Percentiles rank a stretch among this genome's conserved stretches.
phyloP scores from a whole-genome alignment of 441 rosid genomes.

The Gossypium laxum region DNA sequence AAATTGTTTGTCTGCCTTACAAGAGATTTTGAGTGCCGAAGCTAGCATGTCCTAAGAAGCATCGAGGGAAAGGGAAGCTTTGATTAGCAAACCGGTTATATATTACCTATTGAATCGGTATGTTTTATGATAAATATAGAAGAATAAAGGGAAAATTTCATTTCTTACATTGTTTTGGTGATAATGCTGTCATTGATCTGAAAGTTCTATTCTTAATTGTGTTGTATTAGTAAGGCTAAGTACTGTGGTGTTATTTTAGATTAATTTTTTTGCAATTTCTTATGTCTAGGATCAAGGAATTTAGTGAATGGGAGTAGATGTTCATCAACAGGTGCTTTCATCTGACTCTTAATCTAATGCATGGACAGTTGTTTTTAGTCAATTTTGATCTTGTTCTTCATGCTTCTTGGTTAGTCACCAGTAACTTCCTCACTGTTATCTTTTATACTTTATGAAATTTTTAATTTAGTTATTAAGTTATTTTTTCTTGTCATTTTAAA shows the following conservation, averaged over 20 bases:
- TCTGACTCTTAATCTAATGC: background rate
- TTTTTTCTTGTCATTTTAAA: background rate
- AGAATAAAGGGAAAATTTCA: background rate
- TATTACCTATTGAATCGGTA: slow-evolving; percentile 71
- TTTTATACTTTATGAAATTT: background rate
- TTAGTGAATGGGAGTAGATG: slow-evolving; percentile 76
- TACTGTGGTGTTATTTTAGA: background rate
- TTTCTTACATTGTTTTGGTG: background rate
- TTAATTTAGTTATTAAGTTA: background rate
- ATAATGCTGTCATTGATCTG: background rate
- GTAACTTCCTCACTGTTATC: background rate
- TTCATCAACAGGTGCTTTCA: slow-evolving; percentile 78
- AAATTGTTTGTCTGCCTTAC: slow-evolving; percentile 71
- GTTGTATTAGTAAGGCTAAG: background rate
- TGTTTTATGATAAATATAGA: slow-evolving; percentile 6
- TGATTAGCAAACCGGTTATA: slow-evolving; percentile 65
- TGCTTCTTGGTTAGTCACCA: background rate
- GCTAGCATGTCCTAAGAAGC: slow-evolving; percentile 81
- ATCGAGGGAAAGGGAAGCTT: slow-evolving; percentile 63
- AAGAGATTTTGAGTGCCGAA: slow-evolving; percentile 90
- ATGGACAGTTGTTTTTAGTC: background rate
- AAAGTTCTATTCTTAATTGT: background rate
- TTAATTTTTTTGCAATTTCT: slow-evolving; percentile 13
- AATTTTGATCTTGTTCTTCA: background rate
- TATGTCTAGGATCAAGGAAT: slow-evolving; percentile 69